A percentile compares a stretch with the other conserved stretches of the same genome.
These are phyloP conservation scores for Volvox africanus DNA, from an alignment of 139 green algal genomes.

Conservation along the genomic window DNA sequence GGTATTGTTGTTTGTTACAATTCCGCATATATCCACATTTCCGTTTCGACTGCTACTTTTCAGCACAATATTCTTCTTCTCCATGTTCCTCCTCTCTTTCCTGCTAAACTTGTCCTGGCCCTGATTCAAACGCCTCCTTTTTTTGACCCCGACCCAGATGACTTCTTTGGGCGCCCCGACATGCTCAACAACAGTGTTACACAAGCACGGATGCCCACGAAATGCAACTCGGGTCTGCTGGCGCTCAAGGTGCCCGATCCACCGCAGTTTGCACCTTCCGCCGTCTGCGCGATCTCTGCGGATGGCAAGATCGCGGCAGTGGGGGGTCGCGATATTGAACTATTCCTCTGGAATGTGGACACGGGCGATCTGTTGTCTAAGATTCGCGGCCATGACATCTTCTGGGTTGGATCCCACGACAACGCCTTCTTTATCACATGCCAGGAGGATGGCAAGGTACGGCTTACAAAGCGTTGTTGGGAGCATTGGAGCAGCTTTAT, in stretches of 20 bases:
- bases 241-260: slow-evolving; percentile 61
- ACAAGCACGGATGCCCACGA: slow-evolving; percentile 28
- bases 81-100: neutral
- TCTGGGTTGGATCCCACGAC: slow-evolving; percentile 58
- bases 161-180: slow-evolving; percentile 44
- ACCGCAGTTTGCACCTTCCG: slow-evolving; percentile 51
- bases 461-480: neutral
- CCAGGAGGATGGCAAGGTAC: slow-evolving; percentile 60
- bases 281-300: slow-evolving; percentile 54
- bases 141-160: slow-evolving; percentile 24
- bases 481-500: no score
- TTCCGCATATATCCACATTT: no score
- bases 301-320: slow-evolving; percentile 61
- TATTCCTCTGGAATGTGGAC: slow-evolving; percentile 59
- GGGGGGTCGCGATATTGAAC: slow-evolving; percentile 63
- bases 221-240: slow-evolving; percentile 46
- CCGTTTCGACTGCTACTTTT: no score
- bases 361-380: slow-evolving; percentile 56
- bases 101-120: neutral
- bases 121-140: no score
- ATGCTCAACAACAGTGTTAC: slow-evolving; percentile 16
- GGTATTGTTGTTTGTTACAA: no score
- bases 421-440: slow-evolving; percentile 64
- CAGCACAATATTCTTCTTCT: no score
- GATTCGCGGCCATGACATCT: slow-evolving; percentile 60